Evolutionary conservation across 2,329 filamentous ascomycete species (phyloP), one percentile per base, ranked within the genome.

Genomic region (Eurotiales sp.): DNA sequence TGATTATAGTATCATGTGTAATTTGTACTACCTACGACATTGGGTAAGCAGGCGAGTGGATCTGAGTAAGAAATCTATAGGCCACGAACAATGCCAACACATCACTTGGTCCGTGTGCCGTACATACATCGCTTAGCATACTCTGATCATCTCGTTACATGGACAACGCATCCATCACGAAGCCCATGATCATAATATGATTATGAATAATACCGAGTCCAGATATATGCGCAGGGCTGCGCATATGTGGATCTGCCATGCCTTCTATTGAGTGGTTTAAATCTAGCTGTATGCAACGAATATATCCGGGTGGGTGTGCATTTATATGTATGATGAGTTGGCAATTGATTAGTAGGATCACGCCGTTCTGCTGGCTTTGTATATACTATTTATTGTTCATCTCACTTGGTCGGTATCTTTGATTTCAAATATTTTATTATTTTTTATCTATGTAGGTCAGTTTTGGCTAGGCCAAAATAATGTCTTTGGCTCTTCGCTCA

Each of bases 101-200:
- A 60, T 60, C 58, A 58, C 46, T 57, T 59, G 56, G 54, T 47
- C 56, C 55, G 57, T 56, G 55, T 51, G 47, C 41, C 32, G 34
- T 32, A 48, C 25, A 46, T 42, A 45, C n/a, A n/a, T n/a, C n/a
- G n/a, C n/a, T n/a, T n/a, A 23, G 15, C 17, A 23, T 39, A 27
- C 42, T n/a, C n/a, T n/a, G n/a, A n/a, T n/a, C n/a, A 23, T 17
- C 30, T 17, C 5, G 41, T 10, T 46, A 27, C 42, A 39, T 15
- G 32, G 44, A 27, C 41, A 46, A 45, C 40, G 34, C 48, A 51
- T 39, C 41, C 14, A n/a, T 4, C 30, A 29, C 19, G 8, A 27
- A 14, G 7, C 17, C 22, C 6, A n/a, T 37, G 17, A 37, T 37
- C 34, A 14, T 37, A n/a, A 37, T n/a, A 19, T 10, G n/a, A n/a